Evolutionary conservation across 352 stramenopile genomes (phyloP).

Genomic region (Pythium dissimile): DNA sequence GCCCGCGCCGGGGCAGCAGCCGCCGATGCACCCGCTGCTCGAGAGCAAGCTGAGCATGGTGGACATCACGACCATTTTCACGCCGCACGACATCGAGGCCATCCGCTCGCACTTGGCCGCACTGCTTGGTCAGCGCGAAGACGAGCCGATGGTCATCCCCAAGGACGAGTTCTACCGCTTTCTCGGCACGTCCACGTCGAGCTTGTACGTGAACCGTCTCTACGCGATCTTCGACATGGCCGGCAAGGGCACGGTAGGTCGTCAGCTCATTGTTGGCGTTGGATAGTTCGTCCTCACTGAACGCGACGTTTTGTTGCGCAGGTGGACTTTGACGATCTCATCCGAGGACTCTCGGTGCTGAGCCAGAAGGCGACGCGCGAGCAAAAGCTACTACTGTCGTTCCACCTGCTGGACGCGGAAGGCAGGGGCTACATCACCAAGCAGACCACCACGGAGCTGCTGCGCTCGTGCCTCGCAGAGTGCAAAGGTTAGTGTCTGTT

Average conservation of each 20-base stretch:
- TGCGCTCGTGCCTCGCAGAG: slow-evolving; percentile 82
- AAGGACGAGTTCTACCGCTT: slow-evolving; percentile 88
- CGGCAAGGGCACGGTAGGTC: slow-evolving; percentile 62
- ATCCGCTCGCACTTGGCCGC: slow-evolving; percentile 74
- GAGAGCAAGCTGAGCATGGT: slow-evolving; percentile 71
- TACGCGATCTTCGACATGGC: slow-evolving; percentile 86
- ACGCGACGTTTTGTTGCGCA: no score
- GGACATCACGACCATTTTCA: slow-evolving; percentile 74
- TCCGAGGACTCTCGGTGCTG: slow-evolving; percentile 75
- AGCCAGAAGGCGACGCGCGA: slow-evolving; percentile 84
- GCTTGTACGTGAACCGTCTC: slow-evolving; percentile 80
- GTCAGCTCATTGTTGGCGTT: not conserved
- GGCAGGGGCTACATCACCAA: slow-evolving; percentile 80
- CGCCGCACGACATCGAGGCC: slow-evolving; percentile 68
- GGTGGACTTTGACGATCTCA: slow-evolving; percentile 82
- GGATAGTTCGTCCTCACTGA: no score
- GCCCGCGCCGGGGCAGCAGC: slow-evolving; percentile 8
- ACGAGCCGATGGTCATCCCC: slow-evolving; percentile 70
- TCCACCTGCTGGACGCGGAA: slow-evolving; percentile 78
- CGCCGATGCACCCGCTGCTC: slow-evolving; percentile 35
- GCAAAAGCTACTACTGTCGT: slow-evolving; percentile 85
- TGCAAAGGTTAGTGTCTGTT: slow-evolving; percentile 52
- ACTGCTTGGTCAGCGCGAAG: slow-evolving; percentile 63
- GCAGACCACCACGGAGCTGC: slow-evolving; percentile 75
- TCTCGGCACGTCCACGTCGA: slow-evolving; percentile 61